These are phyloP conservation scores for Nigrograna mackinnonii DNA, from an alignment of 2,329 filamentous ascomycete species.

Conservation along the genomic window DNA sequence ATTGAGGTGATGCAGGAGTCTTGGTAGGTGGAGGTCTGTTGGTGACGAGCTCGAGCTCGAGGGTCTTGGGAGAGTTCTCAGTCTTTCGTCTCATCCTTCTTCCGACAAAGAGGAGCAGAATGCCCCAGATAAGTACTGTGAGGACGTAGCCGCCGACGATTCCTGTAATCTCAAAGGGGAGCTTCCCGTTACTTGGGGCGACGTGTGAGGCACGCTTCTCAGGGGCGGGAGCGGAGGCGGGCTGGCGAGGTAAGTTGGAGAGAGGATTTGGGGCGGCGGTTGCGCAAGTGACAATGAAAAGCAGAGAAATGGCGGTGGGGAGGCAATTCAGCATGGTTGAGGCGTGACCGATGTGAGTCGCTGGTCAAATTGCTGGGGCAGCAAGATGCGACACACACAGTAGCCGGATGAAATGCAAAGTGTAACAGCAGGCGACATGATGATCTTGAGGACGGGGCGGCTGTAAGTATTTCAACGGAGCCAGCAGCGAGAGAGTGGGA, in stretches of 20 bases:
- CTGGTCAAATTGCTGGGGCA: conserved; percentile 17
- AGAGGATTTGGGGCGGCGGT: conserved; percentile 23
- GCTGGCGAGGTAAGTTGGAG: conserved; percentile 29
- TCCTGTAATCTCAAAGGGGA: conserved; percentile 81
- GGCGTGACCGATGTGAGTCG: conserved; percentile 8
- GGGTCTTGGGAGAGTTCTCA: conserved; percentile 54
- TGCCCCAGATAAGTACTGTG: conserved; percentile 73
- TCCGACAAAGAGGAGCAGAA: conserved; percentile 55
- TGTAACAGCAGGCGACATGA: conserved; percentile 26
- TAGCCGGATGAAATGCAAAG: conserved; percentile 26
- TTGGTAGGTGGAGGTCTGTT: conserved; percentile 32
- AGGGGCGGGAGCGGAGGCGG: conserved; percentile 27
- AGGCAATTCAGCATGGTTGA: conserved; percentile 31
- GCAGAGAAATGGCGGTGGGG: conserved; percentile 25
- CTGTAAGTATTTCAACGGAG: conserved; percentile 24
- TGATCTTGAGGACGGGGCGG: conserved; percentile 19
- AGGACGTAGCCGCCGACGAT: conserved; percentile 83
- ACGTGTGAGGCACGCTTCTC: conserved; percentile 30
- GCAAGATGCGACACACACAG: conserved; percentile 28
- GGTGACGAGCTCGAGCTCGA: conserved; percentile 63
- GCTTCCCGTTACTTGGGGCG: conserved; percentile 48
- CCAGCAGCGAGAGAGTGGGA: neutral
- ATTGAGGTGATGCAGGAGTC: conserved; percentile 36
- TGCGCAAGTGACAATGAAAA: conserved; percentile 26
- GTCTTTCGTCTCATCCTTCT: conserved; percentile 48